Conservation (phyloP, 768 basidiomycete genomes). For the Leccinum obscurum region DNA sequence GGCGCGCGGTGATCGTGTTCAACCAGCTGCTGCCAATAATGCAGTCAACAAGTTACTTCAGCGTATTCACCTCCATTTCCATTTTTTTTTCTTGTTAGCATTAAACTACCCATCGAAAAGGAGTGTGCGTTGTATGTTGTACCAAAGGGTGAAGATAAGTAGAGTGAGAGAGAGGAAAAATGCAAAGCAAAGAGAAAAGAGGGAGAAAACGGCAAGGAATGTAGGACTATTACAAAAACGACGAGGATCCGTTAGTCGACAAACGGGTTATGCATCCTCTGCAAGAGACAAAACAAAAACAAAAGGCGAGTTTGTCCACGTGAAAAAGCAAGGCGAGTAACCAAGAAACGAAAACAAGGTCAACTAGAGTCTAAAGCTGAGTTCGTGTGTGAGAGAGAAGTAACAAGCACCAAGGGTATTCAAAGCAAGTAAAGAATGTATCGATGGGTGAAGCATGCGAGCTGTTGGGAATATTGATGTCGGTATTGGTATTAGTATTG, state of each 20-base stretch:
- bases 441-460: constrained; percentile 11
- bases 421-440: constrained; percentile 3
- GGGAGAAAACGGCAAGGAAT: background rate
- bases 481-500: constrained; percentile 5
- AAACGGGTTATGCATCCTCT: constrained; percentile 17
- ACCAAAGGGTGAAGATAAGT: no score
- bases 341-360: constrained; percentile 1
- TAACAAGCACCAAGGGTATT: no score
- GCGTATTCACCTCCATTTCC: background rate
- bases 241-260: background rate
- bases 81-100: background rate
- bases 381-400: background rate
- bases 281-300: constrained; percentile 9
- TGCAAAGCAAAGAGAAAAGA: constrained; percentile 2
- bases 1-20: no score
- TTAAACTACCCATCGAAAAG: no score
- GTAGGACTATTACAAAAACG: background rate
- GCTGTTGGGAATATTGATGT: background rate
- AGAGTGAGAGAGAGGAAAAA: background rate
- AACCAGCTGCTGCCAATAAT: no score
- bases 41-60: background rate
- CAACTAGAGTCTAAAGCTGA: constrained; percentile 4
- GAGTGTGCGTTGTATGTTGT: no score
- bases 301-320: constrained; percentile 2
- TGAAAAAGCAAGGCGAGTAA: constrained; percentile 3